These are phyloP conservation scores for Nitzschia sp. DNA, from an alignment of 108 stramenopile species.

Conservation along the genomic window DNA sequence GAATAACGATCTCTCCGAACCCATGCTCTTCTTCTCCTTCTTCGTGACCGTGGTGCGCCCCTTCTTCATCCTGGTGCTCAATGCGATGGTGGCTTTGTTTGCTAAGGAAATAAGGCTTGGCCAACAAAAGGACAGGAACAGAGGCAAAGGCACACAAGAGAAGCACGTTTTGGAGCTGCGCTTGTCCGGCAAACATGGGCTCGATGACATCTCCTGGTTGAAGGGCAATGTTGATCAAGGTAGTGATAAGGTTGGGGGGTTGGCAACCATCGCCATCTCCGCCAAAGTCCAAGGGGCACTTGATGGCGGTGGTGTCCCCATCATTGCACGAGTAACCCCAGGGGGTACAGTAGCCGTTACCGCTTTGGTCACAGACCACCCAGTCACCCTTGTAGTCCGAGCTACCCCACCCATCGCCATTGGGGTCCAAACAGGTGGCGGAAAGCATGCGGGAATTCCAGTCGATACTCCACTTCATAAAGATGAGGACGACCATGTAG, in stretches of 20 bases:
- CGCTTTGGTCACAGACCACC: constrained; percentile 55
- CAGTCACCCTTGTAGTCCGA: constrained; percentile 74
- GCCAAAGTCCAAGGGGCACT: constrained; percentile 91
- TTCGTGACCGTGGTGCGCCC: constrained; percentile 53
- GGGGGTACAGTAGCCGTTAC: constrained; percentile 80
- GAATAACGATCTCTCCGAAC: constrained; percentile 92
- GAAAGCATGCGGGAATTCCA: constrained; percentile 96
- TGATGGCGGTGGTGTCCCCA: constrained; percentile 55
- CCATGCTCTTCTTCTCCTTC: constrained; percentile 80
- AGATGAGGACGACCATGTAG: constrained; percentile 98
- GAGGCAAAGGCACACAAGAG: constrained; percentile 87
- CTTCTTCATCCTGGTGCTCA: constrained; percentile 54
- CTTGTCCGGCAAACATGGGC: constrained; percentile 94
- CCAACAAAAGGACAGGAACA: constrained; percentile 92
- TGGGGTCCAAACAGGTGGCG: constrained; percentile 87
- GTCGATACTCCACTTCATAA: constrained; percentile 97
- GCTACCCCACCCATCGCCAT: constrained; percentile 71
- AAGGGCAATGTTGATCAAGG: constrained; percentile 97
- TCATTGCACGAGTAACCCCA: constrained; percentile 78
- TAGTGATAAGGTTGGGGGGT: constrained; percentile 96
- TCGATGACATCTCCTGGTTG: constrained; percentile 93
- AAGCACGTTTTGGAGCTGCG: constrained; percentile 82
- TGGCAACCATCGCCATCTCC: constrained; percentile 95
- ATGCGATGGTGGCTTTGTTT: constrained; percentile 50
- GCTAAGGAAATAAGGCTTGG: constrained; percentile 89